A percentile compares a stretch with the other conserved stretches of the same genome.
These are phyloP conservation scores for Ramularia collo-cygni DNA, from an alignment of 2,329 filamentous ascomycete species.

Conservation along the genomic window DNA sequence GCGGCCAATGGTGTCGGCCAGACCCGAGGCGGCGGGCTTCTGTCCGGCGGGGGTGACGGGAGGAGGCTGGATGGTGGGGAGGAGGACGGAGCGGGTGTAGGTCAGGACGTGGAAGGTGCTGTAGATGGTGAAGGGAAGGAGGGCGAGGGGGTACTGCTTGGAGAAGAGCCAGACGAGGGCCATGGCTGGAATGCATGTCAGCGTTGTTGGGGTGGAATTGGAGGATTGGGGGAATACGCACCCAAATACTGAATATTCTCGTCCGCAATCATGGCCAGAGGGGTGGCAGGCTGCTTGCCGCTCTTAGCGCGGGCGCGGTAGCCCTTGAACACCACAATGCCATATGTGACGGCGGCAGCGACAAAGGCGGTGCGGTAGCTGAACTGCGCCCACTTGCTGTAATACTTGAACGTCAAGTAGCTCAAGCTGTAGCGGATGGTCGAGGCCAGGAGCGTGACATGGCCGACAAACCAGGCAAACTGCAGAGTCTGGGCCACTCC, in stretches of 20 bases:
- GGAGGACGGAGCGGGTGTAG: conserved; percentile 87
- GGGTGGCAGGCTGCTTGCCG: conserved; percentile 54
- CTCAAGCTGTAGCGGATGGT: conserved; percentile 78
- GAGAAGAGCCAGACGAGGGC: conserved; percentile 91
- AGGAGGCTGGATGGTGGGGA: conserved; percentile 74
- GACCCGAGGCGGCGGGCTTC: conserved; percentile 53
- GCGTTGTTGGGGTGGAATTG: too few species aligned
- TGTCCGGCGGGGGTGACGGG: conserved; percentile 47
- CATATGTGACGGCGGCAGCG: conserved; percentile 84
- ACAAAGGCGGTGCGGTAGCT: conserved; percentile 88
- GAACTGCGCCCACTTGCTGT: conserved; percentile 67
- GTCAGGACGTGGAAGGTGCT: conserved; percentile 97
- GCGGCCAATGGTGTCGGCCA: conserved; percentile 75
- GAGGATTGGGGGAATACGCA: conserved; percentile 50
- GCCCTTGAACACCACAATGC: conserved; percentile 98
- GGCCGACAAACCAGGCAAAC: conserved; percentile 67
- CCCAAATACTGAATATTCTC: conserved; percentile 98
- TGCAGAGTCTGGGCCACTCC: conserved; percentile 77
- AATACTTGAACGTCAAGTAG: conserved; percentile 83
- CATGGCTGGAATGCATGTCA: conserved; percentile 70
- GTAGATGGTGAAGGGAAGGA: conserved; percentile 93
- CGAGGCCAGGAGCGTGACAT: conserved; percentile 76
- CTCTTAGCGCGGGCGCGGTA: conserved; percentile 77
- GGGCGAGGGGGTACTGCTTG: conserved; percentile 79
- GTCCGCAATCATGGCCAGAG: conserved; percentile 65